phyloP scores from a whole-genome alignment of 2,329 filamentous ascomycete genomes.

The Talaromyces sp. region DNA sequence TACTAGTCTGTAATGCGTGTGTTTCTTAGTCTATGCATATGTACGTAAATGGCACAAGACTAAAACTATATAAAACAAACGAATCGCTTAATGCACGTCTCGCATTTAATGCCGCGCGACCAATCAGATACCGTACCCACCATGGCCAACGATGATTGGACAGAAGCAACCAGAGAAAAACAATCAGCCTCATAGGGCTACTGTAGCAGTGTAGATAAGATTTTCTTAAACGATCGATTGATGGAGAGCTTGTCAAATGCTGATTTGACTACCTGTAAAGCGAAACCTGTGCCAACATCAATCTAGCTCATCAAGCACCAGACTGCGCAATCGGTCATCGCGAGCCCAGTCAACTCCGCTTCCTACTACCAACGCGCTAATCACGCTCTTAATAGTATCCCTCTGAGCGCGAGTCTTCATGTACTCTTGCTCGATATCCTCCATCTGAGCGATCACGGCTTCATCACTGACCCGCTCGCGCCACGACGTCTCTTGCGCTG shows the following conservation, averaged over 20 bases:
- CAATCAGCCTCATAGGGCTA: conserved; percentile 13
- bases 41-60: background rate
- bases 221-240: background rate
- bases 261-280: background rate
- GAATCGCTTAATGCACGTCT: conserved; percentile 3
- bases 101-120: background rate
- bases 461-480: conserved; percentile 55
- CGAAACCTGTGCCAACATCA: conserved; percentile 23
- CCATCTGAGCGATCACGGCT: conserved; percentile 55
- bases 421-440: conserved; percentile 57
- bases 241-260: conserved; percentile 9
- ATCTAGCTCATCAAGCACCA: conserved; percentile 67
- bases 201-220: background rate
- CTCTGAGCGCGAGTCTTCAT: conserved; percentile 63
- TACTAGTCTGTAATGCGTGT: background rate
- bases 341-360: conserved; percentile 80
- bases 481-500: conserved; percentile 52
- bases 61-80: background rate
- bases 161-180: background rate
- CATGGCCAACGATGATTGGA: background rate
- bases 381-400: conserved; percentile 72
- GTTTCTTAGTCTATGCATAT: background rate
- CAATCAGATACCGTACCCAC: conserved; percentile 4
- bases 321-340: conserved; percentile 62
- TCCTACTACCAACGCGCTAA: conserved; percentile 74